Percentiles rank a stretch among this genome's conserved stretches.
These are phyloP conservation scores for Pneumocystis canis DNA, from an alignment of 1,139 yeast genomes.

Conservation along the genomic window DNA sequence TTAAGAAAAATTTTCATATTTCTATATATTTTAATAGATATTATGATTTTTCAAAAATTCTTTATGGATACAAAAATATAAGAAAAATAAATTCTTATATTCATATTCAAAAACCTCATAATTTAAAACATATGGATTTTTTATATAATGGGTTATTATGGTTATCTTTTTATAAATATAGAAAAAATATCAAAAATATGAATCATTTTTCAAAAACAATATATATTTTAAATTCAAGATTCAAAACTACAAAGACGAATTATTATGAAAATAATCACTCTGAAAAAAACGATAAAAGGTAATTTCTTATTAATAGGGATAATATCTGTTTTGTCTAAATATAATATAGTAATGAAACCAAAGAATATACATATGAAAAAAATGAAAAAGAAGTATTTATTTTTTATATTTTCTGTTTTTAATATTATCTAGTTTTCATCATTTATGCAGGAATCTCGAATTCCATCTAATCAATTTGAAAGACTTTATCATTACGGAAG, in stretches of 20 bases:
- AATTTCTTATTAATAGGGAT: too few species aligned
- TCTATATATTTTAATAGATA: too few species aligned
- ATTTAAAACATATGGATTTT: too few species aligned
- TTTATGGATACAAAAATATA: too few species aligned
- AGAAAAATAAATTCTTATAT: background rate
- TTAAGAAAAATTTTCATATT: background rate
- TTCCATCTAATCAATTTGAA: slow-evolving; percentile 75
- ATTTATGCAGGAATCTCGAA: slow-evolving; percentile 34
- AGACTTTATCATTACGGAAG: slow-evolving; percentile 86
- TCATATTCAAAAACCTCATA: too few species aligned
- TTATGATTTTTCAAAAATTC: too few species aligned
- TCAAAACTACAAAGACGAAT: too few species aligned
- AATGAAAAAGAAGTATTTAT: background rate
- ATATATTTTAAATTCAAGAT: too few species aligned
- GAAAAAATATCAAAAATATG: too few species aligned
- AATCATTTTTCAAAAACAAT: too few species aligned
- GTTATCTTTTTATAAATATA: background rate
- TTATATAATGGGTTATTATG: background rate
- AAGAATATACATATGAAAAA: background rate
- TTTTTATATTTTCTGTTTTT: background rate
- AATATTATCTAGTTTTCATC: background rate
- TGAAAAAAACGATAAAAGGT: background rate
- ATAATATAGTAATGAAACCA: background rate
- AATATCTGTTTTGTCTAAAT: background rate
- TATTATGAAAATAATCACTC: background rate